Base-by-base conservation (phyloP, 768 basidiomycete species). In the Plicaturopsis crispa region DNA sequence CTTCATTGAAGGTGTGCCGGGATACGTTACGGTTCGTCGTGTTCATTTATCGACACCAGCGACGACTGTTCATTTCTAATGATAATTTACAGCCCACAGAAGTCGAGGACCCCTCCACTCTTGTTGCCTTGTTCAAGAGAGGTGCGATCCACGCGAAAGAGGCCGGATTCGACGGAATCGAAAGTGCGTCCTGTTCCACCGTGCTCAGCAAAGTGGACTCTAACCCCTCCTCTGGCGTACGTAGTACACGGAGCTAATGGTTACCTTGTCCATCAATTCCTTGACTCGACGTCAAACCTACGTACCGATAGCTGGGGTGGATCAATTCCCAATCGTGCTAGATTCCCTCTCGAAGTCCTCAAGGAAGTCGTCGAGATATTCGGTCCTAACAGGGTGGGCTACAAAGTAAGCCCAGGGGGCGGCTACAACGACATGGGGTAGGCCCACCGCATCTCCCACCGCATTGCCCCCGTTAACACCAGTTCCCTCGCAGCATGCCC, bases 271-370 rank as follows among this genome's bases (percentile, higher is more conserved):
- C 52, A 64, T 28, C 61, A 67, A 44, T 66, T 67, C 50, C 43
- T 64, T 23, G 58, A 63, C 44, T 39, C 41, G 33, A 49, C 43
- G 1, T 45, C 56, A 35, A 67, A 69, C 57, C 44, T 52, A 17
- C 60, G 66, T 17, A 63, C 59, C 13, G 67, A 68, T 56, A 39
- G 54, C 31, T 73, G 65, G 61, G 71, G 71, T 12, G 70, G 70
- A 1, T 56, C 55, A 7, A 36, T 63, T 18, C 62, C 67, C 48
- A 67, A 69, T 51, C 58, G 71, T 14, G 43, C 54, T 1, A 50
- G 66, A 12, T 71, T 73, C 50, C 46, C 49, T 4, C 48, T 66
- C 17, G 64, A 66, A 44, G 56, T 52, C 22, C 40, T 62, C 19
- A 52, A 61, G 33, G 59, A 49, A n/a, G 30, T 59, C 33, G 41